Percentiles rank a stretch among this genome's conserved stretches.
phyloP scores from a whole-genome alignment of 1,284 basidiomycete genomes.

The Athelia psychrophila region DNA sequence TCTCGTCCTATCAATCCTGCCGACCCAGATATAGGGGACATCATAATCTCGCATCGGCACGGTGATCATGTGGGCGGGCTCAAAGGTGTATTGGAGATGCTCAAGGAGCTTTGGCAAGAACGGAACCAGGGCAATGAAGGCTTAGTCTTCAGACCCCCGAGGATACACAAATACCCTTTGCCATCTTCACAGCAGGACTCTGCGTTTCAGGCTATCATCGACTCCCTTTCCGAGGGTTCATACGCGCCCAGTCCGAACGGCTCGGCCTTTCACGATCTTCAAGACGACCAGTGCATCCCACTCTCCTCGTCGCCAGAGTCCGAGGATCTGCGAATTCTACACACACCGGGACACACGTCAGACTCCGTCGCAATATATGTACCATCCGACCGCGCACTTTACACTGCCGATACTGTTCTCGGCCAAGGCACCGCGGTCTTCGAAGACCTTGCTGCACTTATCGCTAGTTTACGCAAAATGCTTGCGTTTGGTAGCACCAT shows the following conservation, averaged over 20 bases:
- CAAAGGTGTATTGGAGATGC: slow-evolving; percentile 64
- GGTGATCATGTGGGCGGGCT: slow-evolving; percentile 85
- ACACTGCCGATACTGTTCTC: slow-evolving; percentile 90
- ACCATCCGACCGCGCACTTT: slow-evolving; percentile 62
- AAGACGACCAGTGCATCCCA: slow-evolving; percentile 49
- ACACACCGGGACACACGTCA: slow-evolving; percentile 89
- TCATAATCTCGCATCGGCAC: slow-evolving; percentile 92
- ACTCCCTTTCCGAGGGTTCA: slow-evolving; percentile 39
- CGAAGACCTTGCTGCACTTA: slow-evolving; percentile 77
- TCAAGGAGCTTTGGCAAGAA: slow-evolving; percentile 57
- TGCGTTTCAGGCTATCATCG: slow-evolving; percentile 24
- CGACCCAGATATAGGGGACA: slow-evolving; percentile 69
- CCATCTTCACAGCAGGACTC: slow-evolving; percentile 16
- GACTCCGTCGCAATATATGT: slow-evolving; percentile 82
- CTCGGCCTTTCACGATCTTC: slow-evolving; percentile 51
- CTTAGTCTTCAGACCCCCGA: slow-evolving; percentile 53
- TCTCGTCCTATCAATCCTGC: slow-evolving; percentile 26
- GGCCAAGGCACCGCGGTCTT: slow-evolving; percentile 92
- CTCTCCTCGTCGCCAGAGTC: slow-evolving; percentile 13
- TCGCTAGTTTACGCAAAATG: slow-evolving; percentile 66
- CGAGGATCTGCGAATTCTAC: slow-evolving; percentile 57
- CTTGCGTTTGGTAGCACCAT: slow-evolving; percentile 35
- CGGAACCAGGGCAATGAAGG: slow-evolving; percentile 31
- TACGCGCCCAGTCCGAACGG: slow-evolving; percentile 42
- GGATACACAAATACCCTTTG: slow-evolving; percentile 70